Evolutionary conservation across 2,329 filamentous ascomycete genomes (phyloP).

Genomic region (Colletotrichum eleusines): DNA sequence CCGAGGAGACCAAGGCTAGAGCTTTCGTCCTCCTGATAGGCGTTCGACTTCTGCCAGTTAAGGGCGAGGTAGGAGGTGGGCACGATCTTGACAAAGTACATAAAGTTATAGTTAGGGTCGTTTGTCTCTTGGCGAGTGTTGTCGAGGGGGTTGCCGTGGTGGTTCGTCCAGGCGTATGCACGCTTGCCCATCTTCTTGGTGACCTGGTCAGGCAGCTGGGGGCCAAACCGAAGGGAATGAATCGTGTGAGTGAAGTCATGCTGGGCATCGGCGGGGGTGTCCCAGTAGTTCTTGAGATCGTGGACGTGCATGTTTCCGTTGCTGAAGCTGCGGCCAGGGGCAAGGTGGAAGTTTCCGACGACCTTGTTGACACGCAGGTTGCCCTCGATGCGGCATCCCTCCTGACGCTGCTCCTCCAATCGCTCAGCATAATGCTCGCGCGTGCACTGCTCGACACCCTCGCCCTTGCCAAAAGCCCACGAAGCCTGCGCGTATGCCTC

Average conservation of each 20-base stretch:
- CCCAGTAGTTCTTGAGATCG: slow-evolving; percentile 95
- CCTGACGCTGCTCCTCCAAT: slow-evolving; percentile 86
- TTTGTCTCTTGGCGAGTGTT: slow-evolving; percentile 79
- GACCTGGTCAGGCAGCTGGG: slow-evolving; percentile 83
- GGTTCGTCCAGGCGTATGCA: slow-evolving; percentile 80
- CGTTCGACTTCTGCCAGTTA: slow-evolving; percentile 79
- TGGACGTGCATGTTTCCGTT: slow-evolving; percentile 98
- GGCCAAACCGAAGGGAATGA: slow-evolving; percentile 92
- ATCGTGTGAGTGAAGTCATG: slow-evolving; percentile 93
- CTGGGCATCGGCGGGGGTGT: slow-evolving; percentile 72
- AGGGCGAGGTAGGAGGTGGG: slow-evolving; percentile 94
- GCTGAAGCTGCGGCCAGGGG: slow-evolving; percentile 94
- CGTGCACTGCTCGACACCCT: slow-evolving; percentile 94
- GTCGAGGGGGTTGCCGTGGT: slow-evolving; percentile 94
- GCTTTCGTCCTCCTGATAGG: slow-evolving; percentile 60
- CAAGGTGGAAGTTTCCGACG: slow-evolving; percentile 97
- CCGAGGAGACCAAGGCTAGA: slow-evolving; percentile 78
- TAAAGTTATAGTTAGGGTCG: slow-evolving; percentile 92
- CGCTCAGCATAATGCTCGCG: slow-evolving; percentile 94
- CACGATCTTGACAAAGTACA: slow-evolving; percentile 99
- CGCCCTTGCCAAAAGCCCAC: slow-evolving; percentile 95
- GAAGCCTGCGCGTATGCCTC: slow-evolving; percentile 90
- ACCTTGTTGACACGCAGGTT: slow-evolving; percentile 97
- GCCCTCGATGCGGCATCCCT: slow-evolving; percentile 95
- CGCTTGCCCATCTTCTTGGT: slow-evolving; percentile 67